Evolutionary conservation across 2,329 filamentous ascomycete species (phyloP).

Genomic region (Laburnicola sp.): DNA sequence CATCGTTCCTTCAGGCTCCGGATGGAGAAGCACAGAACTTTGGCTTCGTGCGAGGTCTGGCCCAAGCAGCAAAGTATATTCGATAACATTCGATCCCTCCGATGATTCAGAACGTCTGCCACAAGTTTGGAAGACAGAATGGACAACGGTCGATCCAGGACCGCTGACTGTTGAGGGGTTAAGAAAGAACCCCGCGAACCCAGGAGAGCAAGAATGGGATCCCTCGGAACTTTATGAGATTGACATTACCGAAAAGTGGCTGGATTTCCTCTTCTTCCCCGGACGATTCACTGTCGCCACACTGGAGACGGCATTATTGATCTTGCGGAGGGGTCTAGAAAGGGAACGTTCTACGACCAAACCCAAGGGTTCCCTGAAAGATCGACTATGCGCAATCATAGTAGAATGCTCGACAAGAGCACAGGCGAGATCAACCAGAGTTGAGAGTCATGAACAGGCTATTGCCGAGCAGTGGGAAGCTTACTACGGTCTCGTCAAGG

Average conservation of each 20-base stretch:
- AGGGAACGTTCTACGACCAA: slow-evolving; percentile 16
- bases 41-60: slow-evolving; percentile 60
- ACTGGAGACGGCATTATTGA: slow-evolving; percentile 78
- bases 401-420: slow-evolving; percentile 69
- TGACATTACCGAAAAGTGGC: slow-evolving; percentile 71
- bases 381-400: slow-evolving; percentile 74
- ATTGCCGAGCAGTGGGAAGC: slow-evolving; percentile 85
- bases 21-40: slow-evolving; percentile 48
- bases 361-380: slow-evolving; percentile 63
- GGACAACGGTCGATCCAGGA: slow-evolving; percentile 51
- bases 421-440: slow-evolving; percentile 69
- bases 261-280: slow-evolving; percentile 79
- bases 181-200: slow-evolving; percentile 43
- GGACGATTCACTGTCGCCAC: slow-evolving; percentile 79
- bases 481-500: slow-evolving; percentile 82
- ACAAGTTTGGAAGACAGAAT: slow-evolving; percentile 65
- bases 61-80: slow-evolving; percentile 63
- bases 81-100: slow-evolving; percentile 73
- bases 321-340: slow-evolving; percentile 71
- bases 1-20: slow-evolving; percentile 41
- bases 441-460: slow-evolving; percentile 71
- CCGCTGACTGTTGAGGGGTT: slow-evolving; percentile 47
- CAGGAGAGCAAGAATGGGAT: slow-evolving; percentile 39
- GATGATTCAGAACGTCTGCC: slow-evolving; percentile 65
- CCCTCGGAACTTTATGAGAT: slow-evolving; percentile 54